Base-by-base conservation (phyloP, 805 yeast genomes). In the Wickerhamomyces silvicola region DNA sequence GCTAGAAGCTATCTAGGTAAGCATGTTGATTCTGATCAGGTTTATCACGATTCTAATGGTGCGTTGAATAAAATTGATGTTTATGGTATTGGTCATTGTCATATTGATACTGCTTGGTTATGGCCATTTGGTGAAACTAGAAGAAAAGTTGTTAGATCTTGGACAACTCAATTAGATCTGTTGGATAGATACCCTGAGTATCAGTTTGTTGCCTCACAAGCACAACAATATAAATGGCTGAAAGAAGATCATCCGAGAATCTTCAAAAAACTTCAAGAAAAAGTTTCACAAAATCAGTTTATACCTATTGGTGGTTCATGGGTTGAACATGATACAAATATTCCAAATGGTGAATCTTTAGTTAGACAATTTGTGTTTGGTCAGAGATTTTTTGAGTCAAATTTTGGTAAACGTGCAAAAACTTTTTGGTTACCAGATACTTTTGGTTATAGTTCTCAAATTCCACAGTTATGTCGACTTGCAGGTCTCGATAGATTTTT, bases 91-190 rank as follows among this genome's bases (percentile, higher is more conserved):
- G 98, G 98, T 26, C 84, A 92, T 55, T 92, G 97, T 56, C 97
- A 88, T 56, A 88, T 88, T 46, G 98, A 90, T 52, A 90, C 97
- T 12, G 97, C 97, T 11, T 90, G 98, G 98, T 67, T 87, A 37
- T 90, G 98, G 98, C 97, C 97, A n/a, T 90, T 81, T 65, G 97
- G 95, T 3, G 97, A 92, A 55, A 86, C 97, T 2, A 80, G 83
- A 46, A 73, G 97, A 32, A 90, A 90, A 53, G 75, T 90, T 34
- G 95, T 88, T 3, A 71, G 98, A 43, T 85, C 95, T 6, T 90
- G 97, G 97, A 79, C 95, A 0, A 76, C 95, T 8, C 98, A 90
- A 61, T 64, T 90, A 31, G 79, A 85, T 33, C 59, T 92, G 29
- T 74, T 92, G 50, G 90, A 86, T 33, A 68, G 76, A 45, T 90